Conservation (phyloP, 306 rosid genomes). For the Nissolia schottii region DNA sequence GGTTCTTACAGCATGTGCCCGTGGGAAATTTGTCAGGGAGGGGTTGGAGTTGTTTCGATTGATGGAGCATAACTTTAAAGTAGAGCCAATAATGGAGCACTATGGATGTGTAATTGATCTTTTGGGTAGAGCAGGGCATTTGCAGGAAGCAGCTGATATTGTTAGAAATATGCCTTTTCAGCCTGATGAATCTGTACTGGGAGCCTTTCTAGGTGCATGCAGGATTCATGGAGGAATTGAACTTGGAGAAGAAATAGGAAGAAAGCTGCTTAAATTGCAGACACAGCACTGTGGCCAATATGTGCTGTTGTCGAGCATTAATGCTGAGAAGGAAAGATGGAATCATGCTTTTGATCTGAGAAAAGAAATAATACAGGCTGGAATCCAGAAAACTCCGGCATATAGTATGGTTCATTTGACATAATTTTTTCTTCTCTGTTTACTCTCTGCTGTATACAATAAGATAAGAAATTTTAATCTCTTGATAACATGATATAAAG, state of each 20-base stretch:
- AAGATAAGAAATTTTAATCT: neutral
- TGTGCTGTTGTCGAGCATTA: conserved; percentile 59
- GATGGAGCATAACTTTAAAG: conserved; percentile 39
- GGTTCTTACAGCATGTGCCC: conserved; percentile 74
- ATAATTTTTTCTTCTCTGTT: conserved; percentile 1
- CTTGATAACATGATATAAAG: neutral
- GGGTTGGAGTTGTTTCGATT: conserved; percentile 58
- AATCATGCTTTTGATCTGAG: conserved; percentile 62
- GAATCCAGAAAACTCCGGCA: conserved; percentile 67
- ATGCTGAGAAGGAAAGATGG: conserved; percentile 67
- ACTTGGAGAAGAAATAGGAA: conserved; percentile 60
- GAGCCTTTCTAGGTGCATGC: conserved; percentile 73
- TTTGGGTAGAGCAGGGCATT: conserved; percentile 71
- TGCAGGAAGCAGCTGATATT: conserved; percentile 57
- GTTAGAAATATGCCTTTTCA: conserved; percentile 58
- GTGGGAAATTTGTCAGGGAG: conserved; percentile 41
- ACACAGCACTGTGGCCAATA: conserved; percentile 46
- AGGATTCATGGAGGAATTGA: conserved; percentile 71
- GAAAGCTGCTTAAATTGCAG: conserved; percentile 44
- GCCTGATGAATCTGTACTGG: conserved; percentile 61
- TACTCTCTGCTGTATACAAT: neutral
- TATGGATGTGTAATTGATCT: conserved; percentile 74
- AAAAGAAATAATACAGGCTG: conserved; percentile 46
- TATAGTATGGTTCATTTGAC: conserved; percentile 46
- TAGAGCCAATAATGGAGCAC: conserved; percentile 60